Base-by-base conservation (phyloP, 441 rosid species). In the Populus hybrid region DNA sequence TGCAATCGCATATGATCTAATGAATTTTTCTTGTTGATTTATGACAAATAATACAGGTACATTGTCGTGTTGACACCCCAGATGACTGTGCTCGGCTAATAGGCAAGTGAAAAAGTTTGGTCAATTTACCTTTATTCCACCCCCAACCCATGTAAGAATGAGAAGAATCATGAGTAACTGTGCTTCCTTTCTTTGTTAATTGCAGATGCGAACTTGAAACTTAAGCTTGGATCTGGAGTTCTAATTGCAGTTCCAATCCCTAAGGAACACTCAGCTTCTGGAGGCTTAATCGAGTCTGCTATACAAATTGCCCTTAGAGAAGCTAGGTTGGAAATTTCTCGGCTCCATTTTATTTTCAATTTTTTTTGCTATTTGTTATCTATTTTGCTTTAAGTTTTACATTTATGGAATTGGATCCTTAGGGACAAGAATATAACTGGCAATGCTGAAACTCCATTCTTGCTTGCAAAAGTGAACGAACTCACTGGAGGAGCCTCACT, bases 381-480 rank as follows among this genome's bases (percentile, higher is more conserved):
- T 5, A n/a, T 30, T 36, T 69, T 16, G 36, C 76, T 6, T 68
- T 76, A 18, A 63, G 61, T 54, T 73, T 67, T 63, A 46, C 42
- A 69, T 46, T 14, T 20, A 64, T 34, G 70, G 46, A 76, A 24
- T 8, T 75, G 85, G 69, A 35, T 84, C 67, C 35, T 72, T 86
- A 91, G 98, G 91, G 91, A 89, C 35, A 88, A 89, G 87, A 91
- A 88, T 72, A 75, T 93, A 81, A 88, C 85, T 11, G 99, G 99
- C 82, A 92, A 73, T 83, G 95, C 94, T 10, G 98, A 93, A 85
- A 95, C 99, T 74, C 99, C 97, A 6, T 95, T 93, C 87, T 83
- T 95, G 81, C 99, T 95, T 70, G 83, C 89, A 38, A 89, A 94
- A 80, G 92, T 93, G 75, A 90, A 84, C 76, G 95, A 95, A 81